phyloP scores from a whole-genome alignment of 2,329 filamentous ascomycete species.

The Alternaria ventricosa region DNA sequence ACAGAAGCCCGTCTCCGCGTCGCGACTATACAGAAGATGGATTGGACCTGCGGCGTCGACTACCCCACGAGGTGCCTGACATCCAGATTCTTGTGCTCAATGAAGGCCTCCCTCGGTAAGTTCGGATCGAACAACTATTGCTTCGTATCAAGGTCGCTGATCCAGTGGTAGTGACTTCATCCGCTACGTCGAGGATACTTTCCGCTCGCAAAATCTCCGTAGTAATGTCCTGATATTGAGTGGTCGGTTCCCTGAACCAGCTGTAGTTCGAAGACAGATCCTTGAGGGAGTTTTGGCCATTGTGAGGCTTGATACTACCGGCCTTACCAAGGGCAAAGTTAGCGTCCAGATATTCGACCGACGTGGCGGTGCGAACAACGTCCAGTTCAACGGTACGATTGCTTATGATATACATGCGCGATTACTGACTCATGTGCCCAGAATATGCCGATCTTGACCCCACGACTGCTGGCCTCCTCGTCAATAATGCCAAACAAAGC shows the following conservation, averaged over 20 bases:
- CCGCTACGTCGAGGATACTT: conserved; percentile 78
- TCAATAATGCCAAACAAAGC: conserved; percentile 71
- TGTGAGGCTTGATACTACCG: conserved; percentile 73
- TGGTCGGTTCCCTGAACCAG: conserved; percentile 75
- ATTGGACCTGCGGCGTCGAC: conserved; percentile 75
- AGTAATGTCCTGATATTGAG: conserved; percentile 82
- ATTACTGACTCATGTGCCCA: conserved; percentile 38
- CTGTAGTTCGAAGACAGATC: conserved; percentile 84
- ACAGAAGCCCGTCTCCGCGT: conserved; percentile 73
- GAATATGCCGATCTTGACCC: conserved; percentile 87
- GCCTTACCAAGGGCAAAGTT: conserved; percentile 76
- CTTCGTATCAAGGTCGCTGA: conserved; percentile 5
- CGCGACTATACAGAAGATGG: conserved; percentile 61
- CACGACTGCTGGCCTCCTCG: conserved; percentile 78
- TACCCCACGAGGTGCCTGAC: conserved; percentile 80
- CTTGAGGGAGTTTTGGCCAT: conserved; percentile 88
- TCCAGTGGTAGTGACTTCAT: conserved; percentile 69
- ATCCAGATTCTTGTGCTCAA: conserved; percentile 86
- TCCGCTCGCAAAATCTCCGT: conserved; percentile 73
- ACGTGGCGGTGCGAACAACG: conserved; percentile 72
- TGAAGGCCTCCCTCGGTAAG: conserved; percentile 60
- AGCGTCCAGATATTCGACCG: conserved; percentile 86
- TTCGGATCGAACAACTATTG: background rate
- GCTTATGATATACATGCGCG: background rate
- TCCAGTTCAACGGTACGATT: conserved; percentile 73